Conservation (phyloP, 805 yeast genomes). For the Allodekkera sacchari region DNA sequence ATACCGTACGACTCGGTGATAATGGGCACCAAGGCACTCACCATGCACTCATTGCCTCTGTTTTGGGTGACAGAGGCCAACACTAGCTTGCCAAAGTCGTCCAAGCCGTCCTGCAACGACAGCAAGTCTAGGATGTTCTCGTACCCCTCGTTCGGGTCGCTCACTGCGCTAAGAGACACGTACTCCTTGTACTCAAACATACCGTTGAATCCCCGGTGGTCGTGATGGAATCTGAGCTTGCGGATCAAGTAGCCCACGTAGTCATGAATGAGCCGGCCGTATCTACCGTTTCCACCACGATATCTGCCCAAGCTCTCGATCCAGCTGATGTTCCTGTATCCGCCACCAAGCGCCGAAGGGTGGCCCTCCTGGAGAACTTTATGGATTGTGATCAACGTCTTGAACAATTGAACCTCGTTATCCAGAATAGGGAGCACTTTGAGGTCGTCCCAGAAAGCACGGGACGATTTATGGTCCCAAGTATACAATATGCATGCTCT, state of each 20-base stretch:
- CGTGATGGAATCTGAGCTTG: constrained; percentile 75
- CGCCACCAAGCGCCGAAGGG: constrained; percentile 73
- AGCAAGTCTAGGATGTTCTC: constrained; percentile 81
- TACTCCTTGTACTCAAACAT: constrained; percentile 95
- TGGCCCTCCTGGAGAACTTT: constrained; percentile 99
- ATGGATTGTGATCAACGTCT: constrained; percentile 77
- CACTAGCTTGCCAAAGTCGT: constrained; percentile 66
- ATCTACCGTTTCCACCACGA: constrained; percentile 38
- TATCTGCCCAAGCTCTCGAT: constrained; percentile 62
- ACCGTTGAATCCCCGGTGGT: constrained; percentile 87
- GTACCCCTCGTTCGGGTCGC: constrained; percentile 93
- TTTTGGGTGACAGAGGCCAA: constrained; percentile 59
- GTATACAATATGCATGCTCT: constrained; percentile 92
- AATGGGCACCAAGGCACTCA: constrained; percentile 81
- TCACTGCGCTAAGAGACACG: constrained; percentile 74
- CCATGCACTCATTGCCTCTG: constrained; percentile 61
- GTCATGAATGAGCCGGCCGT: constrained; percentile 67
- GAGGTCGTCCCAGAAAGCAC: constrained; percentile 77
- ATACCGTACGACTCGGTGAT: constrained; percentile 90
- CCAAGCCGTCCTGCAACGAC: constrained; percentile 77
- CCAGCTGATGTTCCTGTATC: constrained; percentile 70
- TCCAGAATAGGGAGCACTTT: constrained; percentile 72
- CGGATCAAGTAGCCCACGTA: constrained; percentile 62
- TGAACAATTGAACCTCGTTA: constrained; percentile 79
- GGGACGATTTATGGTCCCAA: constrained; percentile 87